A percentile compares a stretch with the other conserved stretches of the same genome.
phyloP scores from a whole-genome alignment of 2,329 filamentous ascomycete species.

The Byssothecium circinans region DNA sequence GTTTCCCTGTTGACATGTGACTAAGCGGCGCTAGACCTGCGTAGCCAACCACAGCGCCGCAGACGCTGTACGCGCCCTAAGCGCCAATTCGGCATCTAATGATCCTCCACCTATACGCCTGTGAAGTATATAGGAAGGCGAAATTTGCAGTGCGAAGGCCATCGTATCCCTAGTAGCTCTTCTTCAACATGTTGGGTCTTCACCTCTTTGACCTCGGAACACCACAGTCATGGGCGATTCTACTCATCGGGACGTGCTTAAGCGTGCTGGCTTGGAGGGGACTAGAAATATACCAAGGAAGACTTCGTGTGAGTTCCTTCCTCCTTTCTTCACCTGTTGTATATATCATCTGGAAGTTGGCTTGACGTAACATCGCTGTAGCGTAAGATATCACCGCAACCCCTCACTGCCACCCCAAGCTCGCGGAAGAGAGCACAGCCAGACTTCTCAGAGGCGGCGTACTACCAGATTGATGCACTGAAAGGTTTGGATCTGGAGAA shows the following conservation, averaged over 20 bases:
- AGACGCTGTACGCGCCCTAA: slow-evolving; percentile 4
- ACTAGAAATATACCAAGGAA: neutral
- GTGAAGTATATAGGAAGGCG: neutral
- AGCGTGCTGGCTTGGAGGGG: neutral
- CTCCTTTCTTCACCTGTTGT: no score
- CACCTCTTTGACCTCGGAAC: neutral
- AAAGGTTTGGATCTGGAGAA: slow-evolving; percentile 54
- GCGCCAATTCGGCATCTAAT: neutral
- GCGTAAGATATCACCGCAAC: neutral
- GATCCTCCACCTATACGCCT: neutral
- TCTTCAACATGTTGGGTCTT: neutral
- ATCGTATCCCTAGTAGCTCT: neutral
- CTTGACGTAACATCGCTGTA: neutral
- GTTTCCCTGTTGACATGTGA: no score
- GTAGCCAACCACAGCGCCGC: neutral
- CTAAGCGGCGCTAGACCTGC: slow-evolving; percentile 8
- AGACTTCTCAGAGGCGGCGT: slow-evolving; percentile 31
- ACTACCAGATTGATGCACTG: slow-evolving; percentile 51
- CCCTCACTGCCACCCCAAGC: neutral
- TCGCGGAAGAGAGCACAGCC: neutral
- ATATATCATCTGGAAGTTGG: no score
- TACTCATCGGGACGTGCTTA: neutral
- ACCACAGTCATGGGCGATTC: neutral
- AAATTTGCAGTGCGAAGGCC: no score
- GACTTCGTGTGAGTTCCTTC: neutral